phyloP scores from a whole-genome alignment of 257 asterid genomes.

The Asclepias syriaca region DNA sequence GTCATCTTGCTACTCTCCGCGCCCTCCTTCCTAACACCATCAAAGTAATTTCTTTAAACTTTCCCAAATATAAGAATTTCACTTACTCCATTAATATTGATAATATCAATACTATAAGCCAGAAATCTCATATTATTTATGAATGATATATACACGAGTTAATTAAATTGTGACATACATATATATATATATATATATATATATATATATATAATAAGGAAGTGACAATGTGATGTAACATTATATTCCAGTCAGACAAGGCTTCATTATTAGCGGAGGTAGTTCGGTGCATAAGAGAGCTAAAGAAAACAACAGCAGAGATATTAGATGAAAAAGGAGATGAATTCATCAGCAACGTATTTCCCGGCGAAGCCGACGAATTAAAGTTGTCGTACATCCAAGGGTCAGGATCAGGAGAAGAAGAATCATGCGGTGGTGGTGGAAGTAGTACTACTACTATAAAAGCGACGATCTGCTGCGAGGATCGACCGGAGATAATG shows the following conservation, averaged over 20 bases:
- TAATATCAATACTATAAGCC: too few relatives aligned
- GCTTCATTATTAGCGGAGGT: constrained; percentile 87
- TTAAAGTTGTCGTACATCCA: constrained; percentile 38
- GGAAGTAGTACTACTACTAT: constrained; percentile 3
- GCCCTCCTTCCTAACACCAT: constrained; percentile 69
- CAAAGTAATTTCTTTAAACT: constrained; percentile 41
- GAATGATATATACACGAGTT: too few relatives aligned
- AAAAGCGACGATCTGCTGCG: constrained; percentile 66
- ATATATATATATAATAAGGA: too few relatives aligned
- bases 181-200: too few relatives aligned
- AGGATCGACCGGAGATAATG: constrained; percentile 71
- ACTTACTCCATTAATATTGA: too few relatives aligned
- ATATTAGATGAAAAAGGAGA: not conserved
- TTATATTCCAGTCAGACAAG: constrained; percentile 64
- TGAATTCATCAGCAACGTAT: constrained; percentile 5
- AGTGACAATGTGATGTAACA: not conserved
- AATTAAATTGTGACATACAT: too few relatives aligned
- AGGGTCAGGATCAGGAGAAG: not conserved
- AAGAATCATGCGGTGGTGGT: constrained; percentile 15
- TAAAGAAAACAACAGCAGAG: constrained; percentile 50
- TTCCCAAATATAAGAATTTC: too few relatives aligned
- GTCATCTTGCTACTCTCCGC: constrained; percentile 83
- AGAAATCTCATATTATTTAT: too few relatives aligned
- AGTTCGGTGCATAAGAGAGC: constrained; percentile 66
- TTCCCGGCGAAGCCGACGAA: constrained; percentile 72